Evolutionary conservation across 495 filamentous ascomycete species (phyloP), one percentile per base, ranked within the genome.

Genomic region (Aspergillus nidulans): DNA sequence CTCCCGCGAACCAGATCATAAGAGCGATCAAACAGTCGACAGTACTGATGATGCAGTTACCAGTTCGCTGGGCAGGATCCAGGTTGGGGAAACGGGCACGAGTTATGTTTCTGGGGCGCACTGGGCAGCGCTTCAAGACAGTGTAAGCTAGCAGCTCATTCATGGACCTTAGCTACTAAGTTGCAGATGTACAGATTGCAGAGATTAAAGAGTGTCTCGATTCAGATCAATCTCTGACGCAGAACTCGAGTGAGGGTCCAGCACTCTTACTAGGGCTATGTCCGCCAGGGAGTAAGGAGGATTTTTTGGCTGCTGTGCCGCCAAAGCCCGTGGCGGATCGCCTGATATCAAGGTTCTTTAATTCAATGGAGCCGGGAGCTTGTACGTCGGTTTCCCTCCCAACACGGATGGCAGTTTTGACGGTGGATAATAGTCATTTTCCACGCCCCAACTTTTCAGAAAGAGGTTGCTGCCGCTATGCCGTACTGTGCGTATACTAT

Each of bases 371-470:
- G 40, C 50, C 50, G 0, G 50, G 50, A 53, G 40, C 45, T 19
- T 16, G 50, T 53, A 43, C 23, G 50, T 53, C 9, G 38, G 13
- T 1, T 10, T 19, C 23, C 23, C 13, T 45, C 23, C 39, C 2
- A 16, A 25, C 28, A 8, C 42, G 12, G 1, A n/a, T 36, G 13
- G n/a, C 23, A 18, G n/a, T 42, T 18, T 38, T 52, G 18, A 40
- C 13, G 48, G 15, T 36, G 1, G 12, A 24, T 6, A 18, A 38
- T 43, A 75, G 70, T 74, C 30, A 53, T 67, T 10, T 65, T 77
- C 10, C 77, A 80, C 59, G 58, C 72, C n/a, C 72, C 75, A 3
- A 72, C 73, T 1, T 77, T 77, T 30, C 69, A 68, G 25, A 72
- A 65, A 51, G 62, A 71, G 51, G 59, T 63, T n/a, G n/a, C n/a